Evolutionary conservation across 2,329 filamentous ascomycete species (phyloP), one percentile per base, ranked within the genome.

Genomic region (Diaporthe ilicicola): DNA sequence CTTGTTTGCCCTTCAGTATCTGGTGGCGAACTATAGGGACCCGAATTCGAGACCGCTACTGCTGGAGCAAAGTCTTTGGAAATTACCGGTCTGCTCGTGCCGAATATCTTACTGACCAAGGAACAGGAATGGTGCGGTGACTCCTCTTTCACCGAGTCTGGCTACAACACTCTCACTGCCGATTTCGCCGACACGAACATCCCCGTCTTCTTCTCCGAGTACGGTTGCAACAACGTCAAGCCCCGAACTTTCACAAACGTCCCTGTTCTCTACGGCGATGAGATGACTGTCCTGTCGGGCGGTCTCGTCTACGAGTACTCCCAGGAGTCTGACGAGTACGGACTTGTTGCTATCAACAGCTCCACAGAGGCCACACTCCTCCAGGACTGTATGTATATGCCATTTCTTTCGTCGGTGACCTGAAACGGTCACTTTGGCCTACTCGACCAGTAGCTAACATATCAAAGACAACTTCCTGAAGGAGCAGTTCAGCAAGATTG

Each of bases 261-360:
- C 7, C 86, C 84, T 54, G 85, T 90, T 71, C 88, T 94, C 72
- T 94, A 93, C 79, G 87, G 91, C 55, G 77, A 85, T 29, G 77
- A 92, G 71, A 93, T 94, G 91, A 90, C 82, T 19, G 79, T 84
- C 12, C 83, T 88, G 64, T 89, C 94, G 54, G 92, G 92, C 73
- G 92, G 92, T 74, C 85, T 94, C 39, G 91, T 94, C 44, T 94
- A 94, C 83, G 91, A 94, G 79, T 94, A 87, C 81, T 90, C 89
- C 1, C 85, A 93, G 80, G 92, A 94, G 78, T 80, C 83, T 55
- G 89, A 90, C 78, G 81, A 88, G 77, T 90, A 86, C 72, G 88
- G 88, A 61, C 84, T 93, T 17, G 89, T 92, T 27, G 61, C 86
- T 71, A 80, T 92, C 75, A 87, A 88, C 75, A 81, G 80, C 73